Percentiles rank a stretch among this genome's conserved stretches.
Evolutionary conservation across 345 rosid genomes (phyloP).

Genomic region (Combretum micranthum): DNA sequence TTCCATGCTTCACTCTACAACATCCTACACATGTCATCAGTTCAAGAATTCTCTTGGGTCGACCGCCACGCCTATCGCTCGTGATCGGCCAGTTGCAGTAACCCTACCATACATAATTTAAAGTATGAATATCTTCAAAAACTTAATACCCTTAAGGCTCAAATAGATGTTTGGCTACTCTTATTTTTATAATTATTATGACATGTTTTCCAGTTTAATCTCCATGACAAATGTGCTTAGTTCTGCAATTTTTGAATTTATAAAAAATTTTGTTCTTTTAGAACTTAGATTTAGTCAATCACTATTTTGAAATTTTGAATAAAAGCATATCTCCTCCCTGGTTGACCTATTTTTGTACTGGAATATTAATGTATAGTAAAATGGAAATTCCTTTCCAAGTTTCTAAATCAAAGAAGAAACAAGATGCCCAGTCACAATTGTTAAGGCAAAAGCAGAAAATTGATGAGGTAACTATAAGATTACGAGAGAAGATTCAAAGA

Average conservation of each 20-base stretch:
- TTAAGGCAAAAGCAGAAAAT: constrained; percentile 96
- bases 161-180: constrained; percentile 35
- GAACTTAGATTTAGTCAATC: too few relatives aligned
- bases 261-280: too few relatives aligned
- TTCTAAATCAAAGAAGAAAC: constrained; percentile 81
- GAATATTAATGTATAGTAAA: neutral
- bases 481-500: constrained; percentile 89
- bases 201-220: neutral
- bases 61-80: too few relatives aligned
- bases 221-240: too few relatives aligned
- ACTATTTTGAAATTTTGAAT: too few relatives aligned
- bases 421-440: constrained; percentile 91
- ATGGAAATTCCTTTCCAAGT: constrained; percentile 37
- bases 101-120: too few relatives aligned
- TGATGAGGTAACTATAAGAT: constrained; percentile 73
- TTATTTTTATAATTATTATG: constrained; percentile 5
- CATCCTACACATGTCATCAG: too few relatives aligned
- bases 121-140: constrained; percentile 87
- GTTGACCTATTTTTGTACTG: neutral
- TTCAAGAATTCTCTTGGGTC: too few relatives aligned
- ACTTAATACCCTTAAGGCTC: constrained; percentile 80
- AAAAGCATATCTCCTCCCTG: too few relatives aligned
- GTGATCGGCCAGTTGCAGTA: too few relatives aligned
- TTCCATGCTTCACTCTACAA: too few relatives aligned
- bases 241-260: too few relatives aligned